Evolutionary conservation across 352 stramenopile species (phyloP), one percentile per base, ranked within the genome.

Genomic region (Globisporangium iwayamae): DNA sequence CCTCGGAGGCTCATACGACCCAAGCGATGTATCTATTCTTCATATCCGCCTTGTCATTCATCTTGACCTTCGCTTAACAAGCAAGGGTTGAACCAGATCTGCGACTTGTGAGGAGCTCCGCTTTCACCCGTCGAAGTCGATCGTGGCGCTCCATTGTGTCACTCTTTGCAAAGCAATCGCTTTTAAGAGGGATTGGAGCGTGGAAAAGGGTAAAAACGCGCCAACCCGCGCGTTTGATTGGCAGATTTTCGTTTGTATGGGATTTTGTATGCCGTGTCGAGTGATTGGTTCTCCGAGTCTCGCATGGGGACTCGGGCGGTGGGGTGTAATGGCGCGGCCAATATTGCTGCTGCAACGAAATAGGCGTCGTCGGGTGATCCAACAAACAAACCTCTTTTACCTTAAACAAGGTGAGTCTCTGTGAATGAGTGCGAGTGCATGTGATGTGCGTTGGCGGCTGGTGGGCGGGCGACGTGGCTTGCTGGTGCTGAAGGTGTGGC

Each of bases 381-480:
- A 53, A 68, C 62, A 58, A 65, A 54, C 53, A 58, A 85, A 85
- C 74, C 72, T 87, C 74, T 84, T 82, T 88, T 91, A 87, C 85
- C 85, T 93, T 93, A 93, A 93, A 91, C 81, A 93, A 93, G 85
- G 85, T 93, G 69, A 66, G 82, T 83, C 45, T 28, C 30, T 60
- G 28, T 50, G 39, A 32, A 39, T 52, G 56, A 32, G 8, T 63
- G 32, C 36, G 36, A 14, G 36, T 41, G 36, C 9, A 41, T 41
- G 36, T 41, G n/a, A 32, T 48, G 39, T 11, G 16, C 14, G 43
- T 22, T 16, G 14, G 0, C 22, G 43, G 39, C 39, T 48, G 43
- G 43, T 3, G 13, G 13, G 32, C 50, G 28, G 8, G 32, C 34
- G 51, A 20, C 51, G 43, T 25, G 51, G 30, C 43, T 48, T 11